These are phyloP conservation scores for Meira miltonrushii DNA, from an alignment of 1,284 basidiomycete species.

Conservation along the genomic window DNA sequence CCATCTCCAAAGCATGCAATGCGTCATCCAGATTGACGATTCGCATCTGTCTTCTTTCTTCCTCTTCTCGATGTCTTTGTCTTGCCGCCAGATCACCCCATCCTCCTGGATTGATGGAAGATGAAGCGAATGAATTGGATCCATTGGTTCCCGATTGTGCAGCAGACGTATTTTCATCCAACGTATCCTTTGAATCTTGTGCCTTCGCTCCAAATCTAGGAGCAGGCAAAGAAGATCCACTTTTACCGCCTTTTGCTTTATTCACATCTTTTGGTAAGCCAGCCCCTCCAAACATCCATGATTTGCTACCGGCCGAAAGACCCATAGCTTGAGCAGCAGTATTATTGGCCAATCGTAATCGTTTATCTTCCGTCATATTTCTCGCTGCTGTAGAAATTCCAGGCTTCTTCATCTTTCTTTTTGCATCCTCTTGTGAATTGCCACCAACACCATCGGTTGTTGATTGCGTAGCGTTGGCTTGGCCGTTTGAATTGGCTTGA, in stretches of 20 bases:
- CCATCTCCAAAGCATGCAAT: conserved; percentile 43
- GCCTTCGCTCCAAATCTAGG: conserved; percentile 45
- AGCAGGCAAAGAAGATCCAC: conserved; percentile 25
- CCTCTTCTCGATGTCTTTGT: conserved; percentile 41
- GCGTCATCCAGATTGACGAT: conserved; percentile 47
- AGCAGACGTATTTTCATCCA: not conserved
- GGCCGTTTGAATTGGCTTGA: not conserved
- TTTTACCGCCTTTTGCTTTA: not conserved
- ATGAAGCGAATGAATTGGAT: not conserved
- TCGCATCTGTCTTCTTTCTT: conserved; percentile 34
- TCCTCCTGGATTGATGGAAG: conserved; percentile 6
- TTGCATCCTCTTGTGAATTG: conserved; percentile 22
- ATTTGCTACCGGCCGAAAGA: conserved; percentile 9
- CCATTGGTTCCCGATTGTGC: conserved; percentile 4
- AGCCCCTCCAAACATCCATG: conserved; percentile 19
- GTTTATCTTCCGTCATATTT: conserved; percentile 49
- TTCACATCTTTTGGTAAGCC: conserved; percentile 8
- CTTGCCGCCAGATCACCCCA: conserved; percentile 48
- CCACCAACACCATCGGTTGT: conserved; percentile 19
- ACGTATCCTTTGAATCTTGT: not conserved
- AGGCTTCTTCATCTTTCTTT: conserved; percentile 36
- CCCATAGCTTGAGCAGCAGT: conserved; percentile 46
- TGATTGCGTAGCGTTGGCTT: not conserved
- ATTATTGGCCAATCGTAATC: conserved; percentile 46
- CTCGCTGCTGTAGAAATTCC: conserved; percentile 32